phyloP scores from a whole-genome alignment of 768 basidiomycete genomes.

The Sarcodon aspratus region DNA sequence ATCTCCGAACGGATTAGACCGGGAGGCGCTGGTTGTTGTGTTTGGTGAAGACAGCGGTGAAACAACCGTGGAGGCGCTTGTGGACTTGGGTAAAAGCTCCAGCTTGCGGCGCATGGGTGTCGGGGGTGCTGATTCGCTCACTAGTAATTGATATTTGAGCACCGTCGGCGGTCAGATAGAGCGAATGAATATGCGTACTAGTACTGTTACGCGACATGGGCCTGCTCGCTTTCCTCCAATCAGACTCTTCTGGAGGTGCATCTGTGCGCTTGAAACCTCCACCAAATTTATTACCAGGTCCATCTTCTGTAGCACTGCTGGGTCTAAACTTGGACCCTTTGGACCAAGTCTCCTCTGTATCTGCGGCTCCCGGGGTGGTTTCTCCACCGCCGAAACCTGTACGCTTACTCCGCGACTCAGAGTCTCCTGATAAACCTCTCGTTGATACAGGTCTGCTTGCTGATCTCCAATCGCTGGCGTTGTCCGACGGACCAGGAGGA shows the following conservation, averaged over 20 bases:
- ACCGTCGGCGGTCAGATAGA: slow-evolving; percentile 3
- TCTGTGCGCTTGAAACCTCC: slow-evolving; percentile 31
- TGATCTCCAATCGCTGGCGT: slow-evolving; percentile 63
- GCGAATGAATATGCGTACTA: slow-evolving; percentile 42
- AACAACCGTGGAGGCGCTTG: slow-evolving; percentile 49
- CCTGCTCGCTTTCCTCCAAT: slow-evolving; percentile 53
- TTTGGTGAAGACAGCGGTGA: slow-evolving; percentile 77
- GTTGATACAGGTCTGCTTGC: slow-evolving; percentile 19
- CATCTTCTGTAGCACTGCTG: slow-evolving; percentile 24
- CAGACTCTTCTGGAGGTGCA: slow-evolving; percentile 40
- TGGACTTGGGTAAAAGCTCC: slow-evolving; percentile 75
- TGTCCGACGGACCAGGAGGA: slow-evolving; percentile 45
- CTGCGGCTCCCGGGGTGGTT: slow-evolving; percentile 36
- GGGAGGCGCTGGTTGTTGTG: slow-evolving; percentile 34
- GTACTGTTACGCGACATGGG: slow-evolving; percentile 33
- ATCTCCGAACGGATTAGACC: slow-evolving; percentile 77
- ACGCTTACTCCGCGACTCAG: slow-evolving; percentile 33
- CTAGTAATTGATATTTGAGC: slow-evolving; percentile 23
- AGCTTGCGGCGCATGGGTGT: slow-evolving; percentile 76
- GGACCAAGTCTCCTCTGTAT: slow-evolving; percentile 70
- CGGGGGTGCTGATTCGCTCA: slow-evolving; percentile 63
- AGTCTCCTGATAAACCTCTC: background rate
- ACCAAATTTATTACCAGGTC: slow-evolving; percentile 34
- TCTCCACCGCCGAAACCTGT: slow-evolving; percentile 44
- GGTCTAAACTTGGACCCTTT: slow-evolving; percentile 70